Evolutionary conservation across 371 early-diverging fungal species (phyloP), one percentile per base, ranked within the genome.

Genomic region (Mortierella sp.): DNA sequence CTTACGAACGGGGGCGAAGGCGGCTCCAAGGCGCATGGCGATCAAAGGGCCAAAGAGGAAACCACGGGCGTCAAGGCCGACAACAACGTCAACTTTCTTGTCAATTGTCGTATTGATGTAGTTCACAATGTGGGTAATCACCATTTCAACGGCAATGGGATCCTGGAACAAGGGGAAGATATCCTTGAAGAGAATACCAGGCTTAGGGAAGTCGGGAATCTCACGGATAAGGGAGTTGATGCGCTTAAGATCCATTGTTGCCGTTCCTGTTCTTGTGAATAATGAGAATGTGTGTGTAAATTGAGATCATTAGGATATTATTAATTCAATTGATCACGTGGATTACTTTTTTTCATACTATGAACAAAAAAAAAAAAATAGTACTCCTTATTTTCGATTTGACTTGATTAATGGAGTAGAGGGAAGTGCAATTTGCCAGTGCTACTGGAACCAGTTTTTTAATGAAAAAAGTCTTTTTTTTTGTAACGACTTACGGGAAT

Each of bases 111-210:
- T 88, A 76, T 82, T 85, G 85, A 97, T 87, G 79, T 94, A 93
- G 70, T 95, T 89, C 57, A 92, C 91, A 75, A 99, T 90, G 88
- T 96, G 93, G 78, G 88, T 87, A 63, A 96, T 92, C 45, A 98
- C 88, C 60, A 92, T 90, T 85, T 97, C 96, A 61, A 96, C 94
- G 40, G 98, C 99, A 40, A 87, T 89, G 40, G 97, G 98, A 80
- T 96, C 94, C 83, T 94, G 93, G 89, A 99, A 99, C 66, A 99
- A 90, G 53, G 97, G 97, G 84, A 98, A 96, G 83, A 99, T 95
- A 82, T 99, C 99, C 83, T 91, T 92, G 90, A 97, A 96, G 68
- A 93, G 84, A 71, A 97, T 95, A 22, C 96, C 96, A 88, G 85
- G 84, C 83, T 88, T 82, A 58, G 91, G 92, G 77, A 92, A 91